phyloP scores from a whole-genome alignment of 2,329 filamentous ascomycete species.

The Albifimbria verrucaria region DNA sequence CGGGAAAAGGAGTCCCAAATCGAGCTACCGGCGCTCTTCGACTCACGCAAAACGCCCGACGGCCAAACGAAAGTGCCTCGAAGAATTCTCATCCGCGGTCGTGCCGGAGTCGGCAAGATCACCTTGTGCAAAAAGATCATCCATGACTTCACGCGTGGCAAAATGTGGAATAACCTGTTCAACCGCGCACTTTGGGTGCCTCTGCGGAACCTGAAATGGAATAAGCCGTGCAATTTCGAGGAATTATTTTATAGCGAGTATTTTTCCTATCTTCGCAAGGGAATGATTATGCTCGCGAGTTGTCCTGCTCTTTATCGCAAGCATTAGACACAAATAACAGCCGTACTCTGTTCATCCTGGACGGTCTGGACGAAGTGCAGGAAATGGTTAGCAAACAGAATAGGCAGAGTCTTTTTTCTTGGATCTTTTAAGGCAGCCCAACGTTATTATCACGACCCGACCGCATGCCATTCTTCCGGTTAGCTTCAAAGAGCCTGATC shows the following conservation, averaged over 20 bases:
- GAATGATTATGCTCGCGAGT: slow-evolving; percentile 11
- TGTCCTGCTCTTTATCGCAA: slow-evolving; percentile 5
- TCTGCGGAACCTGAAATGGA: slow-evolving; percentile 29
- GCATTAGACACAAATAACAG: slow-evolving; percentile 1
- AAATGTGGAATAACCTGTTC: slow-evolving; percentile 20
- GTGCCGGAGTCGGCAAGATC: slow-evolving; percentile 36
- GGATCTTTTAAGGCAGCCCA: slow-evolving; percentile 25
- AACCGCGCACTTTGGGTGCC: slow-evolving; percentile 37
- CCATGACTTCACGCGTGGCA: slow-evolving; percentile 24
- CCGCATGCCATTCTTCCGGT: slow-evolving; percentile 18
- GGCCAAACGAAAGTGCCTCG: slow-evolving; percentile 15
- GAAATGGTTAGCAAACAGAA: slow-evolving; percentile 10
- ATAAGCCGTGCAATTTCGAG: slow-evolving; percentile 15
- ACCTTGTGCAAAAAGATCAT: slow-evolving; percentile 40
- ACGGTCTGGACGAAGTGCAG: slow-evolving; percentile 40
- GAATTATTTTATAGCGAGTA: slow-evolving; percentile 23
- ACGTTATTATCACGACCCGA: slow-evolving; percentile 38
- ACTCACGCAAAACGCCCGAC: slow-evolving; percentile 14
- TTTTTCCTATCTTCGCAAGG: slow-evolving; percentile 16
- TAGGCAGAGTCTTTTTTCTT: slow-evolving; percentile 21
- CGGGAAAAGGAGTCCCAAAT: slow-evolving; percentile 17
- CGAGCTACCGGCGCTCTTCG: slow-evolving; percentile 22
- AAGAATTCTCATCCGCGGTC: slow-evolving; percentile 32
- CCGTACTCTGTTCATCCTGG: slow-evolving; percentile 35
- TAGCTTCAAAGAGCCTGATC: slow-evolving; percentile 18